phyloP scores from a whole-genome alignment of 169 alveolate genomes.

The Eimeria brunetti region DNA sequence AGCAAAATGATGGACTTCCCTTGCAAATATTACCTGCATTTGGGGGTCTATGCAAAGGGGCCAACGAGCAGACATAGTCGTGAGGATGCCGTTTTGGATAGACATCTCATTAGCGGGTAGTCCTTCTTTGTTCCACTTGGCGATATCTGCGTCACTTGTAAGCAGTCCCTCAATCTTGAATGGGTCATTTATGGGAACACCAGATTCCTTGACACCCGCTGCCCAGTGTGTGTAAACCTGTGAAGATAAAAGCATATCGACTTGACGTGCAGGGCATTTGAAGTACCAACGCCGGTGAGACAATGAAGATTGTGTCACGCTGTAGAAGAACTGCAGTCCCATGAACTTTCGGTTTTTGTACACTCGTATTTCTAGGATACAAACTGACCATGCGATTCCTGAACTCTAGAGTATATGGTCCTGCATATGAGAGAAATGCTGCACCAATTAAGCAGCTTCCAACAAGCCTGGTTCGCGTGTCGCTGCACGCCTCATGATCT shows the following conservation, averaged over 20 bases:
- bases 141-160: constrained; percentile 93
- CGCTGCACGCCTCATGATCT: constrained; percentile 89
- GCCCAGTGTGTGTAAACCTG: constrained; percentile 92
- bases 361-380: neutral
- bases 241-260: neutral
- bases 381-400: constrained; percentile 92
- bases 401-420: constrained; percentile 94
- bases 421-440: constrained; percentile 95
- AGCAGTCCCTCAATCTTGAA: constrained; percentile 93
- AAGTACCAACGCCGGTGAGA: neutral
- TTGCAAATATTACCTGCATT: constrained; percentile 84
- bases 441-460: constrained; percentile 95
- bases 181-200: constrained; percentile 89
- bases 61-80: constrained; percentile 93
- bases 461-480: constrained; percentile 89
- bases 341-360: neutral
- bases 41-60: constrained; percentile 97
- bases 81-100: constrained; percentile 95
- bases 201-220: constrained; percentile 85
- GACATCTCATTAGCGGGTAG: constrained; percentile 96
- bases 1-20: neutral
- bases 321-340: neutral
- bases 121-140: constrained; percentile 95
- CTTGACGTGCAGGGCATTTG: neutral
- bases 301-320: neutral